A percentile compares a stretch with the other conserved stretches of the same genome.
Evolutionary conservation across 805 yeast species (phyloP).

Genomic region (Candida insectalens): DNA sequence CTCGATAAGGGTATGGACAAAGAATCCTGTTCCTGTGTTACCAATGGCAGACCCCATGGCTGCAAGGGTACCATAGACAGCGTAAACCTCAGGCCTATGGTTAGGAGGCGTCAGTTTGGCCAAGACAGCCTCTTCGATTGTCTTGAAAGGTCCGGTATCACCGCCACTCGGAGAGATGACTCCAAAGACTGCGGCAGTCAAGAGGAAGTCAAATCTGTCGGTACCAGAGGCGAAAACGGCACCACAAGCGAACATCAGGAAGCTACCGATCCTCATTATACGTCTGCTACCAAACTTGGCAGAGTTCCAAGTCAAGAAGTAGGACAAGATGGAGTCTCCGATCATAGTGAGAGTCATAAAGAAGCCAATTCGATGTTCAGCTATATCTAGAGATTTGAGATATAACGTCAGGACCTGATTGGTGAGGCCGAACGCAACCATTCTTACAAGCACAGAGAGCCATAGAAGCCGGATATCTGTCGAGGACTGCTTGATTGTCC

Average conservation of each 20-base stretch:
- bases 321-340: slow-evolving; percentile 72
- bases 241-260: slow-evolving; percentile 65
- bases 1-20: slow-evolving; percentile 37
- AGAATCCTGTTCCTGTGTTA: slow-evolving; percentile 49
- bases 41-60: slow-evolving; percentile 73
- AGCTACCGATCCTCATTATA: slow-evolving; percentile 53
- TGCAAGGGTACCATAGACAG: slow-evolving; percentile 60
- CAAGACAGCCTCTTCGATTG: slow-evolving; percentile 74
- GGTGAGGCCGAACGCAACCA: slow-evolving; percentile 69
- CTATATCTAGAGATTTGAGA: slow-evolving; percentile 42
- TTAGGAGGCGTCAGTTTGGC: slow-evolving; percentile 66
- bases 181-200: slow-evolving; percentile 70
- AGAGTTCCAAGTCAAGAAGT: slow-evolving; percentile 67
- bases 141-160: slow-evolving; percentile 85
- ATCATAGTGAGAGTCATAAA: slow-evolving; percentile 75
- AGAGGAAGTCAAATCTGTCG: slow-evolving; percentile 42
- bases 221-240: slow-evolving; percentile 44
- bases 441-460: slow-evolving; percentile 58
- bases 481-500: slow-evolving; percentile 23
- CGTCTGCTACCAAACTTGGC: slow-evolving; percentile 58
- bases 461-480: slow-evolving; percentile 56
- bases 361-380: slow-evolving; percentile 54
- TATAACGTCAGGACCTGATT: slow-evolving; percentile 70
- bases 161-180: slow-evolving; percentile 86
- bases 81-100: slow-evolving; percentile 64